Conservation (phyloP, 345 rosid species). For the Nephelium lappaceum region DNA sequence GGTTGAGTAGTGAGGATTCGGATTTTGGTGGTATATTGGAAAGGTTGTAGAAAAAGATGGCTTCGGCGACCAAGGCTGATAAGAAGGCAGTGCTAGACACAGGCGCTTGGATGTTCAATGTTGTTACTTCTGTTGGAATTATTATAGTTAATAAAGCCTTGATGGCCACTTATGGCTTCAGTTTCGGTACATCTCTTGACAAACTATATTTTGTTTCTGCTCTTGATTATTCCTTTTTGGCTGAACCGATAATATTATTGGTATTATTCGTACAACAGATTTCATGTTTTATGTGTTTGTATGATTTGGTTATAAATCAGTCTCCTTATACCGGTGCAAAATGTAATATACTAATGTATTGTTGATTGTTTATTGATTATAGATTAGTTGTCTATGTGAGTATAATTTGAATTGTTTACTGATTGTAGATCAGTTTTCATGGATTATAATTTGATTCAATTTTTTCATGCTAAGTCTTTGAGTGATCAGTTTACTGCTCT, state of each 20-base stretch:
- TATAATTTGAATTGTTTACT: not conserved
- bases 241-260: not conserved
- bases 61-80: constrained; percentile 70
- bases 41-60: constrained; percentile 46
- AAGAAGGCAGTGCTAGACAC: constrained; percentile 79
- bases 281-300: not conserved
- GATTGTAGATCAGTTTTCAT: no score
- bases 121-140: constrained; percentile 97
- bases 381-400: not conserved
- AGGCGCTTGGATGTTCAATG: constrained; percentile 96
- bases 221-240: not conserved
- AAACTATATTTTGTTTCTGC: constrained; percentile 10
- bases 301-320: constrained; percentile 7
- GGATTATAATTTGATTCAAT: not conserved
- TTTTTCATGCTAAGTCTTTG: not conserved
- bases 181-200: constrained; percentile 61
- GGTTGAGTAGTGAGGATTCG: constrained; percentile 27
- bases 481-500: not conserved
- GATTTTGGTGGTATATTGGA: constrained; percentile 31
- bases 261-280: not conserved
- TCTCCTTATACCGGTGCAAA: not conserved
- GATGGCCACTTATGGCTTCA: constrained; percentile 94
- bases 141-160: constrained; percentile 95
- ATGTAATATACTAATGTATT: not conserved
- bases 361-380: not conserved